These are phyloP conservation scores for Sherardia arvensis DNA, from an alignment of 257 asterid genomes.

Conservation along the genomic window DNA sequence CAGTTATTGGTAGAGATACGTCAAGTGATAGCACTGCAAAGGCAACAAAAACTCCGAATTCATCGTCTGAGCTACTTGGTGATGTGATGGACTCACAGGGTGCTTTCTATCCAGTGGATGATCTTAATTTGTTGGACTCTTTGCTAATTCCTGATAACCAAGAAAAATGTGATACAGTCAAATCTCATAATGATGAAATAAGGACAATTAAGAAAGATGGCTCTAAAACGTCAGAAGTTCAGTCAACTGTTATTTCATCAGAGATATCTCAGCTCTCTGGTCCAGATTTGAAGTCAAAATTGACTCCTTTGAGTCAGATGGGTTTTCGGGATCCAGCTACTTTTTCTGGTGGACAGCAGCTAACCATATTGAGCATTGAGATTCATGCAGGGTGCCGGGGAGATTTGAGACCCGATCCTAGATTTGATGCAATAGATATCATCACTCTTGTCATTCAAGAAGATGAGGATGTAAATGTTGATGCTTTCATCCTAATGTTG, in stretches of 20 bases:
- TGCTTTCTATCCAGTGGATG: constrained; percentile 34
- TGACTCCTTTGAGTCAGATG: constrained; percentile 82
- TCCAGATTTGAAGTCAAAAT: constrained; percentile 58
- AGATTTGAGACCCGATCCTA: constrained; percentile 87
- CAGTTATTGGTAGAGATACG: constrained; percentile 22
- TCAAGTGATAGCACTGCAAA: constrained; percentile 16
- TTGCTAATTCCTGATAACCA: constrained; percentile 22
- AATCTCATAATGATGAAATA: constrained; percentile 19
- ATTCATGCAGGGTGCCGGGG: constrained; percentile 87
- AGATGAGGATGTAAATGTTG: constrained; percentile 42
- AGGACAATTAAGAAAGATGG: constrained; percentile 13
- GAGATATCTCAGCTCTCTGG: constrained; percentile 84
- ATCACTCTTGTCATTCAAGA: constrained; percentile 70
- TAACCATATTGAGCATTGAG: constrained; percentile 75
- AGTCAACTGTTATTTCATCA: constrained; percentile 30
- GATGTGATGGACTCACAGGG: constrained; percentile 32
- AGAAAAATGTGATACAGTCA: constrained; percentile 22
- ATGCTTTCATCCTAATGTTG: constrained; percentile 51
- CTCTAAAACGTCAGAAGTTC: constrained; percentile 16
- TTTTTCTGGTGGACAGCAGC: constrained; percentile 85
- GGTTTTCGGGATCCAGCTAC: constrained; percentile 91
- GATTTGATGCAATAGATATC: constrained; percentile 74
- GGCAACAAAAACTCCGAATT: constrained; percentile 22
- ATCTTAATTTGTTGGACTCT: constrained; percentile 27
- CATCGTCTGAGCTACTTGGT: constrained; percentile 23